phyloP scores from a whole-genome alignment of 1,284 basidiomycete species.

The Ceratobasidium sp. region DNA sequence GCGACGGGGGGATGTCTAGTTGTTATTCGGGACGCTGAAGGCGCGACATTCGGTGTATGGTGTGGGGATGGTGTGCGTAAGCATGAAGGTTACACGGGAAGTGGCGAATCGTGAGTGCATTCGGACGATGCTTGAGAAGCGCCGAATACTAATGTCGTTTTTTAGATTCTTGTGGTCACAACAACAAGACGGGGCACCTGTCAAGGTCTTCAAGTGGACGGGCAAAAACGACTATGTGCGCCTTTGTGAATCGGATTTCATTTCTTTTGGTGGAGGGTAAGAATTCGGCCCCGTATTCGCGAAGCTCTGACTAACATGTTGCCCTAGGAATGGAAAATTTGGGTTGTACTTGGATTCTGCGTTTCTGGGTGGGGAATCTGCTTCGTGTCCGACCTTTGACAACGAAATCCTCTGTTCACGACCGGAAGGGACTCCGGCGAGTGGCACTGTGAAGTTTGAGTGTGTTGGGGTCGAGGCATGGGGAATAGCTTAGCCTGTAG shows the following conservation, averaged over 20 bases:
- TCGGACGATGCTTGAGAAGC: background rate
- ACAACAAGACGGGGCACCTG: slow-evolving; percentile 52
- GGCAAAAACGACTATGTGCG: slow-evolving; percentile 92
- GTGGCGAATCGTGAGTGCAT: slow-evolving; percentile 80
- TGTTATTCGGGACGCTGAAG: slow-evolving; percentile 50
- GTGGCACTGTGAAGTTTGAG: slow-evolving; percentile 72
- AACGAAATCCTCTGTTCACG: slow-evolving; percentile 80
- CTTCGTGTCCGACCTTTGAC: slow-evolving; percentile 85
- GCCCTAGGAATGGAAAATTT: slow-evolving; percentile 79
- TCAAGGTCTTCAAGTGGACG: slow-evolving; percentile 85
- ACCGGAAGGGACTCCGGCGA: slow-evolving; percentile 59
- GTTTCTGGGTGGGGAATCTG: slow-evolving; percentile 85
- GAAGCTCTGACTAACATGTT: background rate
- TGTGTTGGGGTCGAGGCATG: slow-evolving; percentile 90
- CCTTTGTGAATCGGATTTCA: slow-evolving; percentile 79
- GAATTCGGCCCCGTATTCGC: slow-evolving; percentile 53
- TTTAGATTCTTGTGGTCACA: slow-evolving; percentile 79
- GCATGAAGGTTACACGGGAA: slow-evolving; percentile 75
- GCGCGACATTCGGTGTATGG: slow-evolving; percentile 77
- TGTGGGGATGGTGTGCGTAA: slow-evolving; percentile 74
- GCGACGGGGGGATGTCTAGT: slow-evolving; percentile 53
- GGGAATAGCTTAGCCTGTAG: slow-evolving; percentile 60
- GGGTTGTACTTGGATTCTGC: slow-evolving; percentile 90
- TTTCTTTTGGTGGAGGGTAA: slow-evolving; percentile 92
- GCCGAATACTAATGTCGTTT: background rate